phyloP scores from a whole-genome alignment of 2,329 filamentous ascomycete genomes.

The Penicillium hesseltinei region DNA sequence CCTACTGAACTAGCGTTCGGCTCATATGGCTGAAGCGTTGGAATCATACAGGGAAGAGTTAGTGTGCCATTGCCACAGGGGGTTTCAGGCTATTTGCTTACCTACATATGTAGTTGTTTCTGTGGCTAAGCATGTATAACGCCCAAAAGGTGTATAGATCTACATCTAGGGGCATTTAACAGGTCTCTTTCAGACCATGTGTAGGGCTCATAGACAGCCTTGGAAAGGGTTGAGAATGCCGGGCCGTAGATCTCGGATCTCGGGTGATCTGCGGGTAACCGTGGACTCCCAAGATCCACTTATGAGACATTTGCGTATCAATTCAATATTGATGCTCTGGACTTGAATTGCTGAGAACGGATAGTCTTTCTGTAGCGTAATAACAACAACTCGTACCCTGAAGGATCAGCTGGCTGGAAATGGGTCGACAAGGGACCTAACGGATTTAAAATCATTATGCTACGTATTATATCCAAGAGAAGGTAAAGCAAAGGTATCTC shows the following conservation, averaged over 20 bases:
- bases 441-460: not conserved
- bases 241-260: not conserved
- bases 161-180: not conserved
- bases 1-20: not conserved
- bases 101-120: not conserved
- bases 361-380: not conserved
- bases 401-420: not conserved
- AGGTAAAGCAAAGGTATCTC: slow-evolving; percentile 8
- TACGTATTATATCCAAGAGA: not conserved
- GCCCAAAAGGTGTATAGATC: not conserved
- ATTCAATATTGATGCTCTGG: not conserved
- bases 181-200: not conserved
- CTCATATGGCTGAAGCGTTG: not conserved
- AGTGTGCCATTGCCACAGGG: not conserved
- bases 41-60: not conserved
- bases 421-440: not conserved
- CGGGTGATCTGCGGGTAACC: not conserved
- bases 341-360: not conserved
- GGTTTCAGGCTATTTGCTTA: not conserved
- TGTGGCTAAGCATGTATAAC: not conserved
- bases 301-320: not conserved
- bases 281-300: not conserved
- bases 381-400: not conserved
- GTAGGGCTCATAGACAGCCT: not conserved
- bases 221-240: not conserved